Evolutionary conservation across 306 rosid genomes (phyloP), one percentile per base, ranked within the genome.

Genomic region (Cicer bijugum): DNA sequence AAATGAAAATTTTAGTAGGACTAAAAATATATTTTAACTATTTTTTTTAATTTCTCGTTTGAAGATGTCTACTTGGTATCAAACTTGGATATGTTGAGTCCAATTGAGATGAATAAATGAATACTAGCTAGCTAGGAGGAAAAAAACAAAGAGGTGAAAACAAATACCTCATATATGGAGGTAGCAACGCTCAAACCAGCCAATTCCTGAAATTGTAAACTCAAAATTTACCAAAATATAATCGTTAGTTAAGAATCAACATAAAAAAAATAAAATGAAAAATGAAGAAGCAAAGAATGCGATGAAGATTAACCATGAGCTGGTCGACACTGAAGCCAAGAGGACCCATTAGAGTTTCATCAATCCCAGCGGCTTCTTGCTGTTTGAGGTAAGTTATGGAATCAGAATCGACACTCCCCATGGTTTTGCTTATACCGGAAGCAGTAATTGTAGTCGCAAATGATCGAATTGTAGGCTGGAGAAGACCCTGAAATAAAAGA

Each of bases 111-210:
- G 55, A 57, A 42, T 1, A 40, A 4, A 28, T 28, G 35, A 28
- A 28, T 20, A 50, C 16, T 51, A 71, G 65, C 50, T 28, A 28
- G 35, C 35, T 15, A 56, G 48, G 28, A 46, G 15, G 39, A 63
- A 39, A 23, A 28, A 28, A 28, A 3, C 35, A 4, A 28, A 28
- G 35, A 28, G 35, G 35, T 28, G 5, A 59, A 15, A 28, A 28
- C 5, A 28, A 81, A 74, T 81, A 88, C 99, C 97, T 91, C 96
- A 11, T 97, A 90, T 47, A 91, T 84, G 48, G 99, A 90, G 16
- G 90, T 23, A 38, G 97, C 97, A 1, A 91, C 97, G 17, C 99
- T 94, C 84, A 94, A 82, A 76, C 99, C 99, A 75, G 99, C 99
- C 86, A 94, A 83, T 81, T 94, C 99, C 99, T 94, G 71, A 38